Base-by-base conservation (phyloP, 2,329 filamentous ascomycete species). In the Arthrinium phaeospermum region DNA sequence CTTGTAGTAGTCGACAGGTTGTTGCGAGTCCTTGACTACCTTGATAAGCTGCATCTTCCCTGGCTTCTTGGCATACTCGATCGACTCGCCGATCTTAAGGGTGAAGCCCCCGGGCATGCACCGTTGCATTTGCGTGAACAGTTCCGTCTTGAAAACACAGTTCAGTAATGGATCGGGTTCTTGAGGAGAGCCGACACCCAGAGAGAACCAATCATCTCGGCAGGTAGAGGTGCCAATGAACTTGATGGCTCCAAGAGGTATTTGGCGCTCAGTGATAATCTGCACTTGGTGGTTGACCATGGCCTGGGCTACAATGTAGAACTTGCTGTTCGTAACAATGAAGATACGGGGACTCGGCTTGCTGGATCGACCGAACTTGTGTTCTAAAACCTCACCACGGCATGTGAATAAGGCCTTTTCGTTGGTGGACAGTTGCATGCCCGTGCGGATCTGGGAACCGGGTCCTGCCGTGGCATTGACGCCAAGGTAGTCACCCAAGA, bases 41-140 rank as follows among this genome's bases (percentile, higher is more conserved):
- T 98, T 98, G 79, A 99, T 93, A 7, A 91, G 84, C 71, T 96
- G 93, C 81, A 94, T 89, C 85, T 99, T 99, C 71, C 94, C 94
- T 0, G 96, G 96, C 84, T 99, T 99, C 88, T 98, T 99, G 80
- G 96, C 95, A 83, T 98, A 99, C 81, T 98, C 94, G 77, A 99
- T 95, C 73, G 88, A 88, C 41, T 96, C 92, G n/a, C 86, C 90
- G 74, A 98, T 92, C 83, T 93, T 94, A 68, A 99, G 84, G 80
- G 91, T 94, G 80, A 97, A 89, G 13, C 93, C 91, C 12, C 93
- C 94, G 3, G 93, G 91, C 83, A 97, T 93, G 70, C 91, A 91
- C 69, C 90, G 91, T 80, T 92, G 91, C 85, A 99, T 91, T 75
- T 98, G 95, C 0, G 96, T 97, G 80, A 98, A 97, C 83, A 99